These are phyloP conservation scores for Trichoderma gracile DNA, from an alignment of 2,329 filamentous ascomycete genomes.

Conservation along the genomic window DNA sequence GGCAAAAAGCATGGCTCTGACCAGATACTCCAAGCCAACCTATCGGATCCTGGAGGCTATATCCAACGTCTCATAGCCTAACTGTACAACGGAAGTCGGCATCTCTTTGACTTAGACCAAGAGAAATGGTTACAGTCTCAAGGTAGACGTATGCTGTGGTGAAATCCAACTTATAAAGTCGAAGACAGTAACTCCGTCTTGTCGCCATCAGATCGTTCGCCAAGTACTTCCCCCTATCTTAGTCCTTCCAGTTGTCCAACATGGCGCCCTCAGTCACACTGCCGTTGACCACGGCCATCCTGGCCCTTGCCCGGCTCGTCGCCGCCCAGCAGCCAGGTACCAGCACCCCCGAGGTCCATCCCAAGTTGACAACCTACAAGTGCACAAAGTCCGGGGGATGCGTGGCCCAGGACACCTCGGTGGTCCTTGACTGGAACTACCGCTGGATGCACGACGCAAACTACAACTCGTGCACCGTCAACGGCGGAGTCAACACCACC, in stretches of 20 bases:
- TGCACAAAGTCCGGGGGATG: slow-evolving; percentile 55
- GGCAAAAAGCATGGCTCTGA: slow-evolving; percentile 1
- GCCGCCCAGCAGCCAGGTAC: slow-evolving; percentile 43
- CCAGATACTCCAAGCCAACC: background rate
- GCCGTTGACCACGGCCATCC: background rate
- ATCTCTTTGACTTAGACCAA: background rate
- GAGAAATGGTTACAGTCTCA: background rate
- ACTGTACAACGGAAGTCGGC: background rate
- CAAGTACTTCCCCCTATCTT: background rate
- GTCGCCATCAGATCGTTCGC: background rate
- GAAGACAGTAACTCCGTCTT: background rate
- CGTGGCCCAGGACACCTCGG: slow-evolving; percentile 46
- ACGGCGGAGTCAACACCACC: slow-evolving; percentile 42
- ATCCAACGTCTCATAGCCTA: background rate
- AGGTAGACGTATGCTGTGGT: background rate
- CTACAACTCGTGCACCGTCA: slow-evolving; percentile 40
- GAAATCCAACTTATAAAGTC: background rate
- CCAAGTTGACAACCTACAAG: slow-evolving; percentile 52
- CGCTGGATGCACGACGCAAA: slow-evolving; percentile 49
- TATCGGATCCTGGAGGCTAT: slow-evolving; percentile 13
- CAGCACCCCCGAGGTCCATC: slow-evolving; percentile 49
- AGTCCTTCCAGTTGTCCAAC: background rate
- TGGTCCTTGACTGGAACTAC: slow-evolving; percentile 52
- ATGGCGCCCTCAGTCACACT: background rate
- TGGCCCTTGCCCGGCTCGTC: background rate